Evolutionary conservation across 768 basidiomycete genomes (phyloP), one percentile per base, ranked within the genome.

Genomic region (Gymnopilus junonius): DNA sequence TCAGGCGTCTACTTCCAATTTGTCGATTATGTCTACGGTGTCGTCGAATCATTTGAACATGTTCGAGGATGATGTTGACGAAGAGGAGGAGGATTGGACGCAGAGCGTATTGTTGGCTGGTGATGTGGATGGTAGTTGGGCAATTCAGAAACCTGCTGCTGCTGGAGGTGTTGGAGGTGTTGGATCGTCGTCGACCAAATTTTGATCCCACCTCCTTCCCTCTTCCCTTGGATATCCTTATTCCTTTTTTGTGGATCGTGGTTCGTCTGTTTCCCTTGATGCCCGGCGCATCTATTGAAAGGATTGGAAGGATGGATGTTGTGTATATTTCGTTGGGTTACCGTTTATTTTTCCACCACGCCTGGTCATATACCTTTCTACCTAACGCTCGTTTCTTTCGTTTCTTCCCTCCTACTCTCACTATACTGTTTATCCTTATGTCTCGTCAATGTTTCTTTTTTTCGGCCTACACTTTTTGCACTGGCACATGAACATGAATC

Each of bases 51-150:
- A 82, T 67, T 73, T 85, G 39, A 83, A 82, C 20, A 69, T 85
- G 50, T 71, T 82, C 39, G 77, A 80, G 56, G 79, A 84, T 62
- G 82, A 83, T 23, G 76, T 77, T 39, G 75, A 80, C 42, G 80
- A 78, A 37, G 75, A 77, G 43, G 79, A 80, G 62, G 88, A n/a
- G n/a, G 85, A 91, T 70, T 94, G 92, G 92, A 88, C 89, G 48
- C 79, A 82, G 69, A 90, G 87, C 67, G 91, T 93, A 53, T 72
- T 93, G 61, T 73, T 87, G 74, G 90, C 89, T n/a, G 90, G 89
- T 60, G 87, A 88, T 69, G 70, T 78, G 54, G 80, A 67, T 55
- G 61, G 61, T 15, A 39, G 59, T 14, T 67, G 63, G 66, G 35
- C 54, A n/a, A 40, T 55, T 15, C 54, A 55, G 39, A 27, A 27